phyloP scores from a whole-genome alignment of 257 asterid genomes.

The Capsicum baccatum region DNA sequence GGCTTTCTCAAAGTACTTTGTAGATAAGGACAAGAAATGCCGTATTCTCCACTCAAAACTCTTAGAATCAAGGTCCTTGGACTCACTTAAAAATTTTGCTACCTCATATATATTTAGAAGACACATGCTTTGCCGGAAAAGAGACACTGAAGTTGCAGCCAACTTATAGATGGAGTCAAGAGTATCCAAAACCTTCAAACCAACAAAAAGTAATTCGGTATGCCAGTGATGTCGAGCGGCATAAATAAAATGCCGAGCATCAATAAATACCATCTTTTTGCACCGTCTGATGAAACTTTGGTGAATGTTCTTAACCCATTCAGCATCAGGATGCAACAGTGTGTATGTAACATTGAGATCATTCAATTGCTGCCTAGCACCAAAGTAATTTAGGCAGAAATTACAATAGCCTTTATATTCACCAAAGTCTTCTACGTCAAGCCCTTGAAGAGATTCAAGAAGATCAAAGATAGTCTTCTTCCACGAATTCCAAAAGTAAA shows the following conservation, averaged over 20 bases:
- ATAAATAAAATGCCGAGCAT: slow-evolving; percentile 45
- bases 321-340: slow-evolving; percentile 56
- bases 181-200: slow-evolving; percentile 50
- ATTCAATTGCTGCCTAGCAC: slow-evolving; percentile 44
- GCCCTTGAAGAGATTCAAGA: slow-evolving; percentile 41
- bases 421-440: slow-evolving; percentile 31
- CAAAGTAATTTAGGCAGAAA: slow-evolving; percentile 58
- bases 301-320: slow-evolving; percentile 52
- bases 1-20: slow-evolving; percentile 40
- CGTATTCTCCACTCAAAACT: slow-evolving; percentile 28
- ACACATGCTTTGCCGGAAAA: slow-evolving; percentile 41
- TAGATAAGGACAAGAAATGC: slow-evolving; percentile 34
- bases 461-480: slow-evolving; percentile 37
- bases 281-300: slow-evolving; percentile 30
- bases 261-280: slow-evolving; percentile 36
- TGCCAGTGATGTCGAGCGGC: slow-evolving; percentile 54
- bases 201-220: slow-evolving; percentile 45
- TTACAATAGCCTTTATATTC: slow-evolving; percentile 21
- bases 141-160: slow-evolving; percentile 30
- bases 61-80: slow-evolving; percentile 29
- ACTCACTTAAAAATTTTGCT: slow-evolving; percentile 40
- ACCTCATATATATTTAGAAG: slow-evolving; percentile 45
- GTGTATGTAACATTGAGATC: slow-evolving; percentile 29
- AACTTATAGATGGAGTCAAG: slow-evolving; percentile 41
- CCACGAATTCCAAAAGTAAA: slow-evolving; percentile 55